Base-by-base conservation (phyloP, 2,329 filamentous ascomycete species). In the Botryosphaeria dothidea region DNA sequence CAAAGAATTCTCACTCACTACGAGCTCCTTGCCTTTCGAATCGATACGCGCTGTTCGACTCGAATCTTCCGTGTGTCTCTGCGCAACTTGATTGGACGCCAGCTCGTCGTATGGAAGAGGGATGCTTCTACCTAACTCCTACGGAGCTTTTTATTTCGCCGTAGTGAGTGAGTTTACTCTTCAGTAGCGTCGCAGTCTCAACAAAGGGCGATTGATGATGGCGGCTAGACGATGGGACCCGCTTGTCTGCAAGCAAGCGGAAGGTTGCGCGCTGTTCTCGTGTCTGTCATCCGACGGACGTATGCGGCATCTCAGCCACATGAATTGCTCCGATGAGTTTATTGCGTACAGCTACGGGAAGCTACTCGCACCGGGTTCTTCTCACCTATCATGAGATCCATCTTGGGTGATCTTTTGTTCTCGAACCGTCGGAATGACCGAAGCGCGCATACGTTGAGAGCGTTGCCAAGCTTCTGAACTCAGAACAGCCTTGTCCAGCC, bases 391-490 rank as follows among this genome's bases (percentile, higher is more conserved):
- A 58, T 31, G 17, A 21, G 38, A 45, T 46, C 17, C n/a, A 31
- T 34, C 54, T 21, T 9, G n/a, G 25, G 7, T 41, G 56, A 58
- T 45, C 15, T 58, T 15, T 27, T 57, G 23, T 45, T 46, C 25
- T 46, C 41, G 17, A 45, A 21, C 25, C 54, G 36, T 25, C 38
- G 25, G 29, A 46, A 46, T 17, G 56, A 15, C 54, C 54, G 54
- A 46, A 23, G 38, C 8, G 27, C 4, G 27, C 56, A 34, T 29
- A 17, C 27, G 11, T 60, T 23, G 56, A 34, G 41, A 23, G 27
- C 56, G 56, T 46, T 60, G 56, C 56, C 56, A 60, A 60, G 56
- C 56, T 15, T 21, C 38, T 17, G 6, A 56, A 43, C 36, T 43
- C 54, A 19, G 21, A 19, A 17, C 19, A 46, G n/a, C 6, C 7